Conservation (phyloP, 2,329 filamentous ascomycete genomes). For the Epichloe coenophiala region DNA sequence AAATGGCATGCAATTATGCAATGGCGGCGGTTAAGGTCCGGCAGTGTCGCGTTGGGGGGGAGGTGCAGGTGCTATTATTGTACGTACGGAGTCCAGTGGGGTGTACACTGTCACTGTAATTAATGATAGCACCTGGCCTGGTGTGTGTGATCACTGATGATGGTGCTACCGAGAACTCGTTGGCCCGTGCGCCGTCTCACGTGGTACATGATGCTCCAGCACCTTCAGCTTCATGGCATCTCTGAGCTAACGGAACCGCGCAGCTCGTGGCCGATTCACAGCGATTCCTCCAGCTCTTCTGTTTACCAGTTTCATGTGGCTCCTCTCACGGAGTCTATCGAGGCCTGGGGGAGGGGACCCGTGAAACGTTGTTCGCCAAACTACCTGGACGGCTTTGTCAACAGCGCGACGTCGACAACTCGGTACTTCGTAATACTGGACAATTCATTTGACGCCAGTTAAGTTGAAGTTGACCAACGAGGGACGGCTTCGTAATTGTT, state of each 20-base stretch:
- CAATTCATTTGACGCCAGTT: neutral
- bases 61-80: no score
- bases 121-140: no score
- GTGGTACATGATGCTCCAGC: slow-evolving; percentile 8
- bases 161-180: neutral
- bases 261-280: neutral
- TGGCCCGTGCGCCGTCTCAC: slow-evolving; percentile 14
- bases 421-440: neutral
- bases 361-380: slow-evolving; percentile 1
- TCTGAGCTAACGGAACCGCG: neutral
- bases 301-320: slow-evolving; percentile 8
- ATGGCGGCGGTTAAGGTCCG: neutral
- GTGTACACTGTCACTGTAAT: no score
- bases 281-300: neutral
- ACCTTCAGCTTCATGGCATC: slow-evolving; percentile 5
- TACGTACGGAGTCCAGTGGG: no score
- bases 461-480: neutral
- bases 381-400: neutral
- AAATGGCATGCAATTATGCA: neutral
- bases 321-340: slow-evolving; percentile 6
- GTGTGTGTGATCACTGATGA: no score
- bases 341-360: slow-evolving; percentile 14
- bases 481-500: neutral
- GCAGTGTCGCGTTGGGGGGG: neutral
- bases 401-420: neutral